A percentile compares a stretch with the other conserved stretches of the same genome.
Evolutionary conservation across 1,284 basidiomycete species (phyloP).

Genomic region (Ustilago loliicola): DNA sequence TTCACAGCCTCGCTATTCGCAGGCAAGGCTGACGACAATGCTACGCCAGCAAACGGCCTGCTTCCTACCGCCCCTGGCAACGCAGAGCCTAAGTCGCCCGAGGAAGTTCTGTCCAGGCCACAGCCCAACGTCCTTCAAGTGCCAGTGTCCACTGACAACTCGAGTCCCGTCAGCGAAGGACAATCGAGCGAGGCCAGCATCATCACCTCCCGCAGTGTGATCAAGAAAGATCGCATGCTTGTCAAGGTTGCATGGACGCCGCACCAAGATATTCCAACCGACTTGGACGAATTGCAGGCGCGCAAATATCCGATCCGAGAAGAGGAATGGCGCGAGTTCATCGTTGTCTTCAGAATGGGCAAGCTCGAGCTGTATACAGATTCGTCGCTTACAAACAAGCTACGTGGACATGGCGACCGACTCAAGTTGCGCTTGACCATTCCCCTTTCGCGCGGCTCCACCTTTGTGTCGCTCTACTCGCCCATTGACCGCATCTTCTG

Average conservation of each 20-base stretch:
- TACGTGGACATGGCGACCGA: slow-evolving; percentile 49
- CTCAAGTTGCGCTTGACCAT: slow-evolving; percentile 79
- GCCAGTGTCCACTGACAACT: not conserved
- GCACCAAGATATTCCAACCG: slow-evolving; percentile 73
- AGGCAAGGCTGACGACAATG: slow-evolving; percentile 21
- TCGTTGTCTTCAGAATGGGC: slow-evolving; percentile 82
- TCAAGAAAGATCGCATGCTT: slow-evolving; percentile 83
- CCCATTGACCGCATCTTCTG: slow-evolving; percentile 85
- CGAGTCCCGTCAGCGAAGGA: slow-evolving; percentile 9
- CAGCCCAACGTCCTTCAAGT: slow-evolving; percentile 28
- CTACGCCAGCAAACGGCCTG: not conserved
- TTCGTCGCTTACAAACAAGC: slow-evolving; percentile 71
- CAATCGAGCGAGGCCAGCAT: slow-evolving; percentile 27
- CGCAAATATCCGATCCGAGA: slow-evolving; percentile 74
- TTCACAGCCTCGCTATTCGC: slow-evolving; percentile 49
- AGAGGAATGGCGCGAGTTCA: slow-evolving; percentile 81
- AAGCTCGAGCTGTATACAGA: slow-evolving; percentile 83
- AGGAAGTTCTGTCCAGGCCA: slow-evolving; percentile 59
- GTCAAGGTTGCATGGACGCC: slow-evolving; percentile 79
- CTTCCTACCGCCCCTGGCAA: slow-evolving; percentile 41
- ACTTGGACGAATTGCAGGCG: slow-evolving; percentile 80
- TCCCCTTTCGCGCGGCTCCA: slow-evolving; percentile 76
- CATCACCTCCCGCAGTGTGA: slow-evolving; percentile 47
- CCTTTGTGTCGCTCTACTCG: slow-evolving; percentile 82
- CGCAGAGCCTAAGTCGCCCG: slow-evolving; percentile 50